phyloP scores from a whole-genome alignment of 495 filamentous ascomycete genomes.

The Lichina pygmaea region DNA sequence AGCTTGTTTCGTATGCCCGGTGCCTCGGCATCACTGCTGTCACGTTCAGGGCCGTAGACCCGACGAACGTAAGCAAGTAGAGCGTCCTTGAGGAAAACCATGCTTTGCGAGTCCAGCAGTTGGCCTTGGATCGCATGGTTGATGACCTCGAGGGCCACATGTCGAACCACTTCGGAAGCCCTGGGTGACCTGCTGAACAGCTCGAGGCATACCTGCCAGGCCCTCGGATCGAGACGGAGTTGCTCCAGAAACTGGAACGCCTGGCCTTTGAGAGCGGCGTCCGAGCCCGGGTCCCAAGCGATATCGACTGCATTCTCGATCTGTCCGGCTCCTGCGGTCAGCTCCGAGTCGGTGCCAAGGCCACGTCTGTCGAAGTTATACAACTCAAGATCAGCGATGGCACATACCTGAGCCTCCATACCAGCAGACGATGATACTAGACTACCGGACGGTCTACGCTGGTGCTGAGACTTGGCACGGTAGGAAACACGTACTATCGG shows the following conservation, averaged over 20 bases:
- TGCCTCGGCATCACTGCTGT: constrained; percentile 29
- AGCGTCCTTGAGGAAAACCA: constrained; percentile 44
- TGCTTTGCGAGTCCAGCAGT: constrained; percentile 34
- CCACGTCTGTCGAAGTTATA: too few relatives aligned
- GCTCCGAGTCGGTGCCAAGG: too few relatives aligned
- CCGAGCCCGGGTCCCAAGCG: constrained; percentile 49
- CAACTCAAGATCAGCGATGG: too few relatives aligned
- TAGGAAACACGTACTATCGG: too few relatives aligned
- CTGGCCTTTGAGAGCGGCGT: constrained; percentile 51
- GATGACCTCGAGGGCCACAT: constrained; percentile 69
- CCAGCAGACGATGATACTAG: too few relatives aligned
- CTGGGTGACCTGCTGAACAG: constrained; percentile 68
- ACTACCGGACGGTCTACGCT: too few relatives aligned
- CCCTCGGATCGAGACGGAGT: constrained; percentile 46
- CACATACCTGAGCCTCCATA: too few relatives aligned
- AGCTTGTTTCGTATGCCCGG: constrained; percentile 83
- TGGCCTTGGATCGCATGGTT: constrained; percentile 68
- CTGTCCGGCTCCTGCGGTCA: too few relatives aligned
- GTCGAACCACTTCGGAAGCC: constrained; percentile 56
- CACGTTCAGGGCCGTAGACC: constrained; percentile 33
- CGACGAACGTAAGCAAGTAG: constrained; percentile 51
- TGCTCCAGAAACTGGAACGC: constrained; percentile 72
- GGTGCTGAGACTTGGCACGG: too few relatives aligned
- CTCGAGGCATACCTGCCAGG: constrained; percentile 62
- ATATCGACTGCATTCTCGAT: constrained; percentile 63